These are phyloP conservation scores for Collybia sordida DNA, from an alignment of 768 basidiomycete genomes.

Conservation along the genomic window DNA sequence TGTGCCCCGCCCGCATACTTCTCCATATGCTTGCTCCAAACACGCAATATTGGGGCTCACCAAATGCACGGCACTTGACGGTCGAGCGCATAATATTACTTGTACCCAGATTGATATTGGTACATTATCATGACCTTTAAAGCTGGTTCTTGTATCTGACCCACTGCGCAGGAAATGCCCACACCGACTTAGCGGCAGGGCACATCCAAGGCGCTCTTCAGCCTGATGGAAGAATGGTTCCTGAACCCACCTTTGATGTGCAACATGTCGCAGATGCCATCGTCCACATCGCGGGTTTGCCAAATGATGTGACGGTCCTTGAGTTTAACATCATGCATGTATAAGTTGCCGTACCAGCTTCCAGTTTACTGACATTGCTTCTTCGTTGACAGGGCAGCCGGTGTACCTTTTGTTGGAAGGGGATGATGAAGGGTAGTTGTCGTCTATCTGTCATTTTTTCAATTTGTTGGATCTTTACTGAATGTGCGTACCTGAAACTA, in stretches of 20 bases:
- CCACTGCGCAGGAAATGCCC: conserved; percentile 58
- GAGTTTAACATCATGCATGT: conserved; percentile 75
- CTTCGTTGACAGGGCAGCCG: conserved; percentile 18
- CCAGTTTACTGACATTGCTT: not conserved
- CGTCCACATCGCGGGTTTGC: conserved; percentile 70
- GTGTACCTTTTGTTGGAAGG: conserved; percentile 27
- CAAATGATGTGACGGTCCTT: conserved; percentile 67
- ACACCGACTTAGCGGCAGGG: conserved; percentile 54
- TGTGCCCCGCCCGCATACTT: conserved; percentile 61
- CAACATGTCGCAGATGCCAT: conserved; percentile 70
- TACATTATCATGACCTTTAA: conserved; percentile 17
- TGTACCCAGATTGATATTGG: conserved; percentile 86
- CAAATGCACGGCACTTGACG: conserved; percentile 75
- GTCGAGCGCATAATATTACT: conserved; percentile 69
- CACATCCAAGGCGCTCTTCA: conserved; percentile 58
- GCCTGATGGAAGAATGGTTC: conserved; percentile 56
- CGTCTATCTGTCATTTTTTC: no score
- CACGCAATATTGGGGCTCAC: conserved; percentile 80
- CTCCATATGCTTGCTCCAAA: conserved; percentile 76
- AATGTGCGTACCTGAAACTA: no score
- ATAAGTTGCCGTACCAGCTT: not conserved
- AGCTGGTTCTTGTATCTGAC: no score
- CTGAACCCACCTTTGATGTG: conserved; percentile 70
- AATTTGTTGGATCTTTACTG: no score
- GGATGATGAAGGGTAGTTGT: conserved; percentile 13